Evolutionary conservation across 805 yeast species (phyloP).

Genomic region (Myxozyma monticola): DNA sequence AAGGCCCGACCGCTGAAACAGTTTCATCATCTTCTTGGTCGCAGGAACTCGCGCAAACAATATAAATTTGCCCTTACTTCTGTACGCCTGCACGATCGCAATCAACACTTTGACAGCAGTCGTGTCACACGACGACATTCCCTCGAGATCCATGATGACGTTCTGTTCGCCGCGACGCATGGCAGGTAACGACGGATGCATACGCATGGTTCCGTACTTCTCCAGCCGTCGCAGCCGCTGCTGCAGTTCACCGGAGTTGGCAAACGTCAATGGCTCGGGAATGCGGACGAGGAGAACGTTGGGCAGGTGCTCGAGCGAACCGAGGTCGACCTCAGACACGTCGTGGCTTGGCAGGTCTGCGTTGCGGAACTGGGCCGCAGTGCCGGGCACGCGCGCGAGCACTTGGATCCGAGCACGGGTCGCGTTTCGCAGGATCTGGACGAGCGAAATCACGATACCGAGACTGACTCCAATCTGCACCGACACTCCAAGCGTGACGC

Average conservation of each 20-base stretch:
- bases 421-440: slow-evolving; percentile 77
- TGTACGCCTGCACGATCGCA: slow-evolving; percentile 60
- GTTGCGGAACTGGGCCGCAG: slow-evolving; percentile 57
- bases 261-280: slow-evolving; percentile 87
- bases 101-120: slow-evolving; percentile 71
- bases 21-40: slow-evolving; percentile 47
- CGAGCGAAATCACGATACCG: slow-evolving; percentile 79
- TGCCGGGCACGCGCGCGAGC: slow-evolving; percentile 63
- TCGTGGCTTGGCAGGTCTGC: slow-evolving; percentile 50
- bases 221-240: slow-evolving; percentile 68
- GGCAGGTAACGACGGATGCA: slow-evolving; percentile 73
- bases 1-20: slow-evolving; percentile 60
- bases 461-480: slow-evolving; percentile 86
- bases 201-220: slow-evolving; percentile 67
- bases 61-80: slow-evolving; percentile 55
- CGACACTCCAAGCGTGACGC: slow-evolving; percentile 67
- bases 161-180: slow-evolving; percentile 50
- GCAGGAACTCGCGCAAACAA: slow-evolving; percentile 62
- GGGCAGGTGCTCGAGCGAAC: slow-evolving; percentile 52
- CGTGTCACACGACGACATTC: slow-evolving; percentile 79
- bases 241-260: slow-evolving; percentile 77
- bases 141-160: slow-evolving; percentile 74
- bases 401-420: slow-evolving; percentile 83
- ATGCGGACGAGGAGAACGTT: slow-evolving; percentile 77
- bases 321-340: slow-evolving; percentile 41